phyloP scores from a whole-genome alignment of 108 stramenopile genomes.

The Cyclostephanos invisitatus region DNA sequence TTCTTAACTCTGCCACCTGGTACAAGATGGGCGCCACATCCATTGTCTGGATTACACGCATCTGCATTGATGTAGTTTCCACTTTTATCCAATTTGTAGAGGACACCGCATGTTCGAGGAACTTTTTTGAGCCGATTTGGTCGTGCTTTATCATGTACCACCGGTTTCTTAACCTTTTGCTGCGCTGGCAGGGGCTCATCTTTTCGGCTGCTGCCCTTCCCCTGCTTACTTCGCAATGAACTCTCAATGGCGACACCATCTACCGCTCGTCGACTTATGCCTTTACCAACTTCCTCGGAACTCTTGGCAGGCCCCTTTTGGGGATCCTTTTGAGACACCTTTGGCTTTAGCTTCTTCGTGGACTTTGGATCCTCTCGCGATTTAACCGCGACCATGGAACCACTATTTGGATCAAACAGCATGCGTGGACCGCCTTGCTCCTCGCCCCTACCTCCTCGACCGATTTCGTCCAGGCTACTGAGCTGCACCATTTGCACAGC shows the following conservation, averaged over 20 bases:
- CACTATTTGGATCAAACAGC: constrained; percentile 88
- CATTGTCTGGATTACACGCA: constrained; percentile 80
- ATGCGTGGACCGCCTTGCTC: constrained; percentile 62
- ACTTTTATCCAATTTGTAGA: constrained; percentile 68
- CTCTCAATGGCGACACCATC: constrained; percentile 12
- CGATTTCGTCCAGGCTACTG: constrained; percentile 69
- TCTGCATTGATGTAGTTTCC: constrained; percentile 71
- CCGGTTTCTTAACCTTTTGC: constrained; percentile 7
- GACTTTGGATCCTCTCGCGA: constrained; percentile 34
- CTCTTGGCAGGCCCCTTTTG: constrained; percentile 15
- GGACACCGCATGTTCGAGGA: constrained; percentile 82
- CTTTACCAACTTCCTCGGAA: constrained; percentile 33
- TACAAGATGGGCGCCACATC: constrained; percentile 82
- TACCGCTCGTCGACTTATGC: constrained; percentile 16
- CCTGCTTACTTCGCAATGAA: constrained; percentile 15
- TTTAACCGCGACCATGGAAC: constrained; percentile 78
- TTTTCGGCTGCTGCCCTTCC: constrained; percentile 24
- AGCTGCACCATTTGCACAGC: constrained; percentile 66
- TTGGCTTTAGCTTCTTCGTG: constrained; percentile 21
- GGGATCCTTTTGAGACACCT: constrained; percentile 11
- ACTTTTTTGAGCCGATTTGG: constrained; percentile 36
- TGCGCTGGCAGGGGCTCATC: neutral
- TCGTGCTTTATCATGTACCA: neutral
- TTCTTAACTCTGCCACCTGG: constrained; percentile 80
- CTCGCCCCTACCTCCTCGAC: constrained; percentile 61